Base-by-base conservation (phyloP, 768 basidiomycete species). In the Tremella fuciformis region DNA sequence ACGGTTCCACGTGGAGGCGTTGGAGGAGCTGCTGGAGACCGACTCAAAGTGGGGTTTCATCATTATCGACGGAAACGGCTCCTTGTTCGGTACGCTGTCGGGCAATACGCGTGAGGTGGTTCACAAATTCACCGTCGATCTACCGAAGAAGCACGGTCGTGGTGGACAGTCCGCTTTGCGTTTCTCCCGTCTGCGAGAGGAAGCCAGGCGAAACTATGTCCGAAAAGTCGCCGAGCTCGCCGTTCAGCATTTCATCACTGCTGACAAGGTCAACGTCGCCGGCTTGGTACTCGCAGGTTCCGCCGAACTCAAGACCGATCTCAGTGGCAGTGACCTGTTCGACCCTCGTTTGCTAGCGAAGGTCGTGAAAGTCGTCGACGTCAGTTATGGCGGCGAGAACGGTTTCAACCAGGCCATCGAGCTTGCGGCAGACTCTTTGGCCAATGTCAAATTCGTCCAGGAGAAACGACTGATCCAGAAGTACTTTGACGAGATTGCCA, bases 381-480 rank as follows among this genome's bases (percentile, higher is more conserved):
- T 99, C 69, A 91, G 88, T 63, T 99, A 99, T 70, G 96, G 96
- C 42, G 93, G 94, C 49, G 93, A 97, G 80, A 96, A 97, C 76
- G 96, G 96, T 24, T 99, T 98, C 81, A 98, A 98, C 76, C 96
- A 99, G 83, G 94, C 96, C 16, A 98, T 99, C 66, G 96, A 98
- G 75, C 84, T 98, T 53, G 90, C 96, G 0, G 88, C 91, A 1
- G 96, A 99, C 77, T 88, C 91, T 2, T 85, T 99, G 25, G 86
- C 90, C 38, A 98, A 98, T 77, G 96, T 99, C 81, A 99, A 99
- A 77, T 98, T 99, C 70, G 94, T 99, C 34, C 94, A 98, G 78
- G 96, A 99, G 81, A 98, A 98, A 82, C 87, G 82, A 77, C 85
- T 99, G 50, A 98, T 99, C 68, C 93, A 98, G 77, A 88, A 84